Evolutionary conservation across 2,329 filamentous ascomycete genomes (phyloP).

Genomic region (Parastagonospora nodorum): DNA sequence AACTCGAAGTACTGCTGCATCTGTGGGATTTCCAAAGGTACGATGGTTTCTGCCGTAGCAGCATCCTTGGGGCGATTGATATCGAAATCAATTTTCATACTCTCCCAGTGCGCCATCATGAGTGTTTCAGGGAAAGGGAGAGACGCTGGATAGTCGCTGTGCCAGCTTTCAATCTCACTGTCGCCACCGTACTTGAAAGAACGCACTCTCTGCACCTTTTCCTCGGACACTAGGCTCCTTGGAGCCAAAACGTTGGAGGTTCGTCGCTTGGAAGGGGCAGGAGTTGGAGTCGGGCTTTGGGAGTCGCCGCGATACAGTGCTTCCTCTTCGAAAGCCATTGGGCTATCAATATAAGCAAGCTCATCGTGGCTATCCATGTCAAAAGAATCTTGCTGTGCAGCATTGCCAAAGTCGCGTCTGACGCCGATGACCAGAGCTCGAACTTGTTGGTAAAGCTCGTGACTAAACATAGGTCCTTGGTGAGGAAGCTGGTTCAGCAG

Average conservation of each 20-base stretch:
- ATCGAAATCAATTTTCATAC: constrained; percentile 33
- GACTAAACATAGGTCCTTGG: constrained; percentile 21
- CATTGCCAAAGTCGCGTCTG: constrained; percentile 17
- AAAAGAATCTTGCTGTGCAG: constrained; percentile 7
- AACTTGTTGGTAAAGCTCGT: constrained; percentile 23
- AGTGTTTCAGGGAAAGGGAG: constrained; percentile 37
- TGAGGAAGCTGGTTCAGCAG: constrained; percentile 25
- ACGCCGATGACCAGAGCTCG: constrained; percentile 25
- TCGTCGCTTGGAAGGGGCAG: not conserved
- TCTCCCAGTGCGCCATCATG: constrained; percentile 36
- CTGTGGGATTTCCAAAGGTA: constrained; percentile 19
- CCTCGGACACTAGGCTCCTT: not conserved
- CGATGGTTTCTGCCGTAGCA: constrained; percentile 15
- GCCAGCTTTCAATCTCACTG: constrained; percentile 29
- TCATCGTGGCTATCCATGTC: constrained; percentile 9
- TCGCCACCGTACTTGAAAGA: constrained; percentile 32
- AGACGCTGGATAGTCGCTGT: constrained; percentile 21
- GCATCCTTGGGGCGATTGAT: constrained; percentile 20
- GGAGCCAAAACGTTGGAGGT: not conserved
- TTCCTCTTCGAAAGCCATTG: not conserved
- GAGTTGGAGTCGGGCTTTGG: not conserved
- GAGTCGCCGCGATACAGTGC: constrained; percentile 3
- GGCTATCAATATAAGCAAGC: constrained; percentile 6
- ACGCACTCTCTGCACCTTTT: constrained; percentile 7
- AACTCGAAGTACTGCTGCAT: constrained; percentile 14